Base-by-base conservation (phyloP, 176 grass and related monocot genomes). In the Themeda triandra region DNA sequence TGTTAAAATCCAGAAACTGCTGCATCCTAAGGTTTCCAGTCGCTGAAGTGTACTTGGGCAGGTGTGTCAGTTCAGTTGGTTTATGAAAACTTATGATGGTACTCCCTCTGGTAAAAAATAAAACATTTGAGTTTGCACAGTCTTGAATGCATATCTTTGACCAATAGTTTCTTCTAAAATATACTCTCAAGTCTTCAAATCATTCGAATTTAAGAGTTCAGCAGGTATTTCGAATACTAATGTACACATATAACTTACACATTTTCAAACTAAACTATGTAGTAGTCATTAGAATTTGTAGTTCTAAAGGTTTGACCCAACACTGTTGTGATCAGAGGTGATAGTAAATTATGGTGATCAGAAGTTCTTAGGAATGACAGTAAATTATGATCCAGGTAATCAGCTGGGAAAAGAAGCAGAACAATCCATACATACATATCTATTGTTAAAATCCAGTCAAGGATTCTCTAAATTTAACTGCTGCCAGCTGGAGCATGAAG, bases 1-100 rank as follows among this genome's bases (percentile, higher is more conserved):
- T 49, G 14, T 14, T 12, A 29, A 66, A 63, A 74, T 75, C 18
- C 37, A 87, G 35, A 87, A 81, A 82, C 28, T 32, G 65, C 12
- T 14, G 25, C 29, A 49, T 2, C 68, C 36, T 76, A 69, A 21
- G 18, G 15, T 58, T 54, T 39, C 24, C 60, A 63, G 60, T 29
- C 60, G 25, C 12, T 29, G 25, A 29, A 29, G 25, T 63, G 60
- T 29, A 63, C 60, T 63, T 29, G 60, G 60, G 12, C 0, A 4
- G 25, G 12, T 6, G 11, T 14, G 24, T 29, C 0, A 5, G 60
- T 62, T 29, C 0, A 5, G 60, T 62, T 62, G 11, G 24, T 29
- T 63, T 27, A 63, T 63, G 60, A 63, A 63, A 29, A 27, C n/a
- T 13, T 63, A 27, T 13, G 59, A 63, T 13, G 24, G 25, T 58